Percentiles rank a stretch among this genome's conserved stretches.
phyloP scores from a whole-genome alignment of 1,284 basidiomycete species.

The Agaricales sp. region DNA sequence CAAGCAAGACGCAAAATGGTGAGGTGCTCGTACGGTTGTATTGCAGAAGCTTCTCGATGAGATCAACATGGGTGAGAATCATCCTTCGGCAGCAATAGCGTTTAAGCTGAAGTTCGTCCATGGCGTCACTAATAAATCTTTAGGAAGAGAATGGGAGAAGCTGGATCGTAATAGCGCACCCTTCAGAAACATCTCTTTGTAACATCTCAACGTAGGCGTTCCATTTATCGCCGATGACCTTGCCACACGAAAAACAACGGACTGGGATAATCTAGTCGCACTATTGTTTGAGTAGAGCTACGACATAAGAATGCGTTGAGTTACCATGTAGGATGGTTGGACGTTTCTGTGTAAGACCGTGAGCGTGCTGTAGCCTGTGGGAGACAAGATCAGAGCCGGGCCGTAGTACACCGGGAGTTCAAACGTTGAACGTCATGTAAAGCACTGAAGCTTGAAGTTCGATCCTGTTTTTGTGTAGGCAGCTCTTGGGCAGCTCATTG shows the following conservation, averaged over 20 bases:
- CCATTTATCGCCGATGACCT: slow-evolving; percentile 93
- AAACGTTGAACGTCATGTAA: too few relatives aligned
- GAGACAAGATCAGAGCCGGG: too few relatives aligned
- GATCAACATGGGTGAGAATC: slow-evolving; percentile 95
- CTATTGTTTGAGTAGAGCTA: neutral
- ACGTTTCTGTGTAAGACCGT: too few relatives aligned
- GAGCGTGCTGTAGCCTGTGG: too few relatives aligned
- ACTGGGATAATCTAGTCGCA: slow-evolving; percentile 76
- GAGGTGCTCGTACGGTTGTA: slow-evolving; percentile 73
- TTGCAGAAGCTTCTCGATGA: slow-evolving; percentile 92
- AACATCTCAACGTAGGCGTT: slow-evolving; percentile 74
- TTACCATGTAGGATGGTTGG: too few relatives aligned
- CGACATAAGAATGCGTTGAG: too few relatives aligned
- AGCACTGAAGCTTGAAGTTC: too few relatives aligned
- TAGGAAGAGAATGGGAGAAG: slow-evolving; percentile 1
- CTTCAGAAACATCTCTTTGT: slow-evolving; percentile 72
- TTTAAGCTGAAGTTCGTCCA: slow-evolving; percentile 86
- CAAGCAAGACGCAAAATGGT: slow-evolving; percentile 1
- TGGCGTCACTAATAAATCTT: slow-evolving; percentile 59
- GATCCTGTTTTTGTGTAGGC: too few relatives aligned
- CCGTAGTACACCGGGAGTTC: too few relatives aligned
- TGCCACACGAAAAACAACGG: slow-evolving; percentile 87
- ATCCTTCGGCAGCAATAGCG: slow-evolving; percentile 96
- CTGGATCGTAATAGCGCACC: slow-evolving; percentile 56
- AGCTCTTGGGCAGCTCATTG: too few relatives aligned